These are phyloP conservation scores for Mimosa bimucronata DNA, from an alignment of 306 rosid species.

Conservation along the genomic window DNA sequence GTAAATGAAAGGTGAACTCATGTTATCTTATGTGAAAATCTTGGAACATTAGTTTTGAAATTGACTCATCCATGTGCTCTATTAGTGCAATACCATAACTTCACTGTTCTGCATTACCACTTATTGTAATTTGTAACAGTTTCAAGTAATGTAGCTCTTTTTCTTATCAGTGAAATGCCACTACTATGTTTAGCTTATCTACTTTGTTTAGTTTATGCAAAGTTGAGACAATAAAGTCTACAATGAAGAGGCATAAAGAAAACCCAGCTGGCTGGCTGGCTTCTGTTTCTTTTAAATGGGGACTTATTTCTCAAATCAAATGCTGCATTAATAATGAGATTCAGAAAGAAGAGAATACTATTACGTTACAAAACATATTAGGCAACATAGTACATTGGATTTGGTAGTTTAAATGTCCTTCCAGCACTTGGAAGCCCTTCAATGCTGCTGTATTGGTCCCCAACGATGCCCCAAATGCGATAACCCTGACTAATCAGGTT, in stretches of 20 bases:
- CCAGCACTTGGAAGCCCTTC: constrained; percentile 44
- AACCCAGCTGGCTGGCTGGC: neutral
- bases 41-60: constrained; percentile 5
- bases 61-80: neutral
- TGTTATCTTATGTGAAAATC: neutral
- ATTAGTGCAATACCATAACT: neutral
- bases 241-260: constrained; percentile 1
- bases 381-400: constrained; percentile 53
- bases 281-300: neutral
- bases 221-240: neutral
- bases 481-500: constrained; percentile 40
- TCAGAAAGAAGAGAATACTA: neutral
- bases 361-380: constrained; percentile 19
- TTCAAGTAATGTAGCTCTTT: neutral
- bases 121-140: neutral
- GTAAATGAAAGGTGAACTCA: neutral
- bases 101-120: neutral
- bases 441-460: constrained; percentile 54
- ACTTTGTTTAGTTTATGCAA: neutral
- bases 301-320: neutral
- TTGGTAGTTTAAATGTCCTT: constrained; percentile 57
- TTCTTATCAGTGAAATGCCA: neutral
- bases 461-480: constrained; percentile 51
- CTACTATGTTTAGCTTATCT: neutral
- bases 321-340: neutral